Evolutionary conservation across 257 asterid species (phyloP), one percentile per base, ranked within the genome.

Genomic region (Solanum ahanhuiri): DNA sequence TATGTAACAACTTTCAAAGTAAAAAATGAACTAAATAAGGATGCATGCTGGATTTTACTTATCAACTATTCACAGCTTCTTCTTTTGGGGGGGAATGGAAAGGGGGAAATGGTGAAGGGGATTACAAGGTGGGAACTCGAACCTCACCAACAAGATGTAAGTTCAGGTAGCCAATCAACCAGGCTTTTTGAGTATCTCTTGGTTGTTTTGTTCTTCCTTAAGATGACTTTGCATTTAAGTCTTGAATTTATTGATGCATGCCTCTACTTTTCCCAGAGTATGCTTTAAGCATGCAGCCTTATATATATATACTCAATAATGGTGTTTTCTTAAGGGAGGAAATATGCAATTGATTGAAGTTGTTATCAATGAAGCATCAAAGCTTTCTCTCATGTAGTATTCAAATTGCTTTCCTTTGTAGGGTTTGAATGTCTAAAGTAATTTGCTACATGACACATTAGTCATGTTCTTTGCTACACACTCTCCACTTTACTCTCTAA

Each of bases 401-500:
- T 25, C 37, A 31, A 30, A 81, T 2, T 28, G 41, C 66, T 17
- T 81, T 28, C 28, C 41, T 81, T 86, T 88, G 69, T 96, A 95
- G 98, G 98, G 98, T 64, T 87, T 94, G 85, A 93, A 95, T 85
- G 98, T 96, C 67, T 93, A 93, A 91, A 95, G 95, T 93, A 95
- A 95, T 82, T 91, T 94, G 91, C 93, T 91, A 89, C 98, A 95
- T 30, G 98, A 94, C 89, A 93, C 95, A 4, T 88, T 96, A 17
- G 89, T 95, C 57, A 94, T 96, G 98, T 94, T 96, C 57, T 92
- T 94, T 81, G 93, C 85, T 91, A 94, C 98, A 7, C 97, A 92
- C 71, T 92, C 95, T 37, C 98, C 98, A 17, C 58, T 45, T 45
- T 28, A 4, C 9, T 0, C 84, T 14, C 25, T 28, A 45, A 79